phyloP scores from a whole-genome alignment of 805 yeast species.

The Wickerhamiella cacticola region DNA sequence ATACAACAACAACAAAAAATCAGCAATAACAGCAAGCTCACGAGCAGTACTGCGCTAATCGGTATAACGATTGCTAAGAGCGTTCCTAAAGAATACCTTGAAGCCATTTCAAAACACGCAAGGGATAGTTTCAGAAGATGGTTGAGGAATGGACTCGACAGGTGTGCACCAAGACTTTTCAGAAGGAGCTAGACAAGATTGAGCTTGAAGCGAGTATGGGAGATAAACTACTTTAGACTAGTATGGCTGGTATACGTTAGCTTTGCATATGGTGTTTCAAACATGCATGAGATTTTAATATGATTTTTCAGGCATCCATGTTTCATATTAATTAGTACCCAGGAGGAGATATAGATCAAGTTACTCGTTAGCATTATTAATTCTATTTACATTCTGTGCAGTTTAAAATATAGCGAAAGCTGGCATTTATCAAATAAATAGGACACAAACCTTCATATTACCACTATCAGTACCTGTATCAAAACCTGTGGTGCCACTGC shows the following conservation, averaged over 20 bases:
- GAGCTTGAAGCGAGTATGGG: background rate
- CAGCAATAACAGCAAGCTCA: conserved; percentile 13
- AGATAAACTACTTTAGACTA: conserved; percentile 1
- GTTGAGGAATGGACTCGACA: background rate
- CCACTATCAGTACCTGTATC: background rate
- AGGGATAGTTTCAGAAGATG: conserved; percentile 5
- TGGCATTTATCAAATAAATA: too few relatives aligned
- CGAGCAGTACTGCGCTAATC: conserved; percentile 18
- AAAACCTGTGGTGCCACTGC: too few relatives aligned
- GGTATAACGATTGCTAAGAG: conserved; percentile 23
- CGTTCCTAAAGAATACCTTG: conserved; percentile 15
- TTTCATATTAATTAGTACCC: conserved; percentile 4
- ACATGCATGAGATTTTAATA: conserved; percentile 1
- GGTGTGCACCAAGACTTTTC: background rate
- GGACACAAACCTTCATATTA: background rate
- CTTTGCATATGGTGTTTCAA: conserved; percentile 1
- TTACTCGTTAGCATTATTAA: too few relatives aligned
- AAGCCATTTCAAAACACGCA: conserved; percentile 15
- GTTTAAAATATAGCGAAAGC: too few relatives aligned
- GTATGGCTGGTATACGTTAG: conserved; percentile 2
- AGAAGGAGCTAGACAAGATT: background rate
- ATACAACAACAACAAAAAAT: conserved; percentile 9
- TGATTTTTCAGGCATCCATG: conserved; percentile 6
- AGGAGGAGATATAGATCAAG: too few relatives aligned
- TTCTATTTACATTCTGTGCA: too few relatives aligned